A percentile compares a stretch with the other conserved stretches of the same genome.
Evolutionary conservation across 805 yeast genomes (phyloP).

Genomic region (Wickerhamomyces bisporus): DNA sequence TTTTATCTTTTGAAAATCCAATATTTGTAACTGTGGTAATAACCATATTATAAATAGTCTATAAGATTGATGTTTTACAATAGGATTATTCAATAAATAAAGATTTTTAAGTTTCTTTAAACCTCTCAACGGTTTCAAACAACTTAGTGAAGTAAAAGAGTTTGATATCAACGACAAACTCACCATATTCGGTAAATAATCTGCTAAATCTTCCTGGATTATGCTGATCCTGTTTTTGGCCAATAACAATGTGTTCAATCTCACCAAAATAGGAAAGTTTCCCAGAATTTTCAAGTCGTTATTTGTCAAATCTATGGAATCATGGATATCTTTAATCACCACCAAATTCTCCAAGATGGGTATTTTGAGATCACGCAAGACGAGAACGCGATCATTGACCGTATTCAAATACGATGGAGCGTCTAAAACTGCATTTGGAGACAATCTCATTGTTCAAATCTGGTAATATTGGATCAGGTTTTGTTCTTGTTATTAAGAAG

Average conservation of each 20-base stretch:
- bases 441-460: conserved; percentile 45
- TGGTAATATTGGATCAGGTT: neutral
- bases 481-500: neutral
- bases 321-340: conserved; percentile 34
- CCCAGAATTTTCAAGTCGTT: conserved; percentile 60
- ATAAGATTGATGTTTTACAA: conserved; percentile 46
- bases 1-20: conserved; percentile 67
- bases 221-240: conserved; percentile 55
- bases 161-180: conserved; percentile 51
- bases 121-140: conserved; percentile 34
- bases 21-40: conserved; percentile 53
- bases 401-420: conserved; percentile 46
- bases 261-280: conserved; percentile 39
- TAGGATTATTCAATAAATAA: conserved; percentile 54
- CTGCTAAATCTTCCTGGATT: conserved; percentile 32
- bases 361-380: conserved; percentile 35
- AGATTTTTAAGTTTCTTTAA: conserved; percentile 43
- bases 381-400: conserved; percentile 36
- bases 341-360: conserved; percentile 41
- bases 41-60: conserved; percentile 55
- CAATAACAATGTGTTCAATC: conserved; percentile 48
- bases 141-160: conserved; percentile 39
- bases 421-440: conserved; percentile 41
- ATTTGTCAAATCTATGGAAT: conserved; percentile 67
- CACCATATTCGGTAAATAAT: conserved; percentile 41